Evolutionary conservation across 2,329 filamentous ascomycete genomes (phyloP), one percentile per base, ranked within the genome.

Genomic region (Thermoascus crustaceus): DNA sequence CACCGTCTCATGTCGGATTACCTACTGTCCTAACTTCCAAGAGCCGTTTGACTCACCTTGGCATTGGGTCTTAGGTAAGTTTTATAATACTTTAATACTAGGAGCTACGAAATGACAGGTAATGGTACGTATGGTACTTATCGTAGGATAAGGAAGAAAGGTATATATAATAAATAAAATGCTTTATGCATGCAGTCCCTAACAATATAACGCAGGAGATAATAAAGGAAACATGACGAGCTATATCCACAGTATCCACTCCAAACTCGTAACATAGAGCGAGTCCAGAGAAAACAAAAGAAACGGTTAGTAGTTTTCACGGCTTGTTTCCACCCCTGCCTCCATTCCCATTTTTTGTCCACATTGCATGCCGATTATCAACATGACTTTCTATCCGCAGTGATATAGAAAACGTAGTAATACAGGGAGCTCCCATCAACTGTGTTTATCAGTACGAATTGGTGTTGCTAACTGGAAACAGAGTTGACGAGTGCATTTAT

Each of bases 191-290:
- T 53, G 54, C 51, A 53, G 52, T 53, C 53, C 44, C 51, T 55
- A 55, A 56, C 54, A 56, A 55, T 55, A 56, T 55, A 38, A 44
- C 43, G 47, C 48, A 48, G 41, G 49, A 54, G 41, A 49, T 45
- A 46, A 44, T 43, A 43, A 34, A 49, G 25, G 29, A 39, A 55
- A 53, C 50, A 52, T 44, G 48, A 50, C 53, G 48, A 49, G 49
- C 50, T 60, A 61, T 61, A 60, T 60, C 54, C 58, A 59, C 59
- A 52, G 53, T 57, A 44, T 54, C 56, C 48, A 56, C 50, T 20
- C 55, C 49, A 53, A 52, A 49, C 37, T 43, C 43, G 34, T 46
- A 40, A 39, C 42, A 40, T 33, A 44, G 37, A 41, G 39, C 46
- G 38, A 43, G 42, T 45, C 40, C 37, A 45, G 47, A 43, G 46